Conservation (phyloP, 2,329 filamentous ascomycete genomes). For the Neoarthrinium moseri region DNA sequence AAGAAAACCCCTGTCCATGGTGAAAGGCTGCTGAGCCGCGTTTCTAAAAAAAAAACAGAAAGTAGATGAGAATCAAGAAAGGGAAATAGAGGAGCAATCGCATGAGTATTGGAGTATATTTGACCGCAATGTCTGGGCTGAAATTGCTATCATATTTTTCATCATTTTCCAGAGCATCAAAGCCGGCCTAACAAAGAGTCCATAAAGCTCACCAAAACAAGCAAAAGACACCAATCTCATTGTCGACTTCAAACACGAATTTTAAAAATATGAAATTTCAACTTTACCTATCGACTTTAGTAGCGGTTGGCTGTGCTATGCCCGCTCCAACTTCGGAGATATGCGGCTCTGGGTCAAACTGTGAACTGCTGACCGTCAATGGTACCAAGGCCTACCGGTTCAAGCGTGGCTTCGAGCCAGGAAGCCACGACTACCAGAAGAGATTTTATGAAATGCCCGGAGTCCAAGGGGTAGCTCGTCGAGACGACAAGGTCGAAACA, state of each 20-base stretch:
- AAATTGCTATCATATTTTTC: too few relatives aligned
- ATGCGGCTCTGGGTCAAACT: slow-evolving; percentile 2
- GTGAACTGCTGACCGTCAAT: background rate
- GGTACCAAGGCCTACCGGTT: slow-evolving; percentile 1
- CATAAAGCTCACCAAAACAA: too few relatives aligned
- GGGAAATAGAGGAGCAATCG: too few relatives aligned
- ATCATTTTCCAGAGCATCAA: too few relatives aligned
- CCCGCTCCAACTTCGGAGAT: background rate
- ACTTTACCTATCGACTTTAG: background rate
- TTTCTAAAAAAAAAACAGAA: background rate
- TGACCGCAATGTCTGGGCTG: too few relatives aligned
- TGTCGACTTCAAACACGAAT: too few relatives aligned
- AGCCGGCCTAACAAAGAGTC: too few relatives aligned
- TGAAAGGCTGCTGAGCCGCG: background rate
- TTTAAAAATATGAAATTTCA: background rate
- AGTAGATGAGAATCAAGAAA: too few relatives aligned
- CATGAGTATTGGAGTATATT: too few relatives aligned
- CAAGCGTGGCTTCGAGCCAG: background rate
- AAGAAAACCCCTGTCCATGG: background rate
- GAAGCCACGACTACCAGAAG: slow-evolving; percentile 6
- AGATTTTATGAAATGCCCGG: background rate
- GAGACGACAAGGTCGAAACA: background rate
- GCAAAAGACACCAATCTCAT: too few relatives aligned
- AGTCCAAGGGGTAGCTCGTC: background rate
- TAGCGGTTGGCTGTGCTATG: background rate